Percentiles rank a stretch among this genome's conserved stretches.
Evolutionary conservation across 495 filamentous ascomycete species (phyloP).

Genomic region (Podospora pseudopauciseta): DNA sequence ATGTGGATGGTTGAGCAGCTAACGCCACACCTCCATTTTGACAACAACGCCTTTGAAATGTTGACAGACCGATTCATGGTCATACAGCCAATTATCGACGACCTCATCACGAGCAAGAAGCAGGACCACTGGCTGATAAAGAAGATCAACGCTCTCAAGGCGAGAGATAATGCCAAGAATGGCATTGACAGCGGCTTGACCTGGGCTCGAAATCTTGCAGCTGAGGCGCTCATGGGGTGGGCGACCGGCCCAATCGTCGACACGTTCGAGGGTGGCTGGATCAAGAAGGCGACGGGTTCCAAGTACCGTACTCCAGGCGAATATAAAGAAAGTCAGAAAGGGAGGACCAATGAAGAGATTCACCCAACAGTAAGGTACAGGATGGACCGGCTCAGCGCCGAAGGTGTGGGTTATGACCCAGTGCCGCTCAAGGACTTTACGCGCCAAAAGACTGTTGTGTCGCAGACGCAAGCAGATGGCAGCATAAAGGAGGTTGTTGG

Average conservation of each 20-base stretch:
- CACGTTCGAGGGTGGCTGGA: conserved; percentile 11
- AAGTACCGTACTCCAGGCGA: conserved; percentile 17
- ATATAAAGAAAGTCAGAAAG: conserved; percentile 11
- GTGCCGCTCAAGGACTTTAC: conserved; percentile 12
- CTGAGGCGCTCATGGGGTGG: conserved; percentile 14
- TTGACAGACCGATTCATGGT: conserved; percentile 62
- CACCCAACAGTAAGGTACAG: conserved; percentile 11
- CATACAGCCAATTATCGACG: conserved; percentile 53
- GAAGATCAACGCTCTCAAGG: conserved; percentile 22
- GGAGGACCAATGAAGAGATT: conserved; percentile 16
- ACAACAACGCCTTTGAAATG: conserved; percentile 13
- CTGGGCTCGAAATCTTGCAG: background rate
- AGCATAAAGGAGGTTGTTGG: background rate
- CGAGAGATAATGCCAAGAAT: conserved; percentile 10
- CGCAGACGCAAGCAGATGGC: background rate
- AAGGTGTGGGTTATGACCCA: conserved; percentile 6
- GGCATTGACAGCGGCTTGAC: conserved; percentile 8
- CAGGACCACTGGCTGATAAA: conserved; percentile 42
- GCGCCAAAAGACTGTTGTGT: background rate
- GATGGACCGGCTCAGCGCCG: conserved; percentile 7
- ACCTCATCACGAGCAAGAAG: conserved; percentile 41
- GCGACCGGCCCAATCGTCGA: conserved; percentile 17
- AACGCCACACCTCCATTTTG: conserved; percentile 9
- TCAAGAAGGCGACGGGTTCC: conserved; percentile 4
- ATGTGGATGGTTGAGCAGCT: conserved; percentile 43